A percentile compares a stretch with the other conserved stretches of the same genome.
phyloP scores from a whole-genome alignment of 2,329 filamentous ascomycete species.

The Hypomyces perniciosus region DNA sequence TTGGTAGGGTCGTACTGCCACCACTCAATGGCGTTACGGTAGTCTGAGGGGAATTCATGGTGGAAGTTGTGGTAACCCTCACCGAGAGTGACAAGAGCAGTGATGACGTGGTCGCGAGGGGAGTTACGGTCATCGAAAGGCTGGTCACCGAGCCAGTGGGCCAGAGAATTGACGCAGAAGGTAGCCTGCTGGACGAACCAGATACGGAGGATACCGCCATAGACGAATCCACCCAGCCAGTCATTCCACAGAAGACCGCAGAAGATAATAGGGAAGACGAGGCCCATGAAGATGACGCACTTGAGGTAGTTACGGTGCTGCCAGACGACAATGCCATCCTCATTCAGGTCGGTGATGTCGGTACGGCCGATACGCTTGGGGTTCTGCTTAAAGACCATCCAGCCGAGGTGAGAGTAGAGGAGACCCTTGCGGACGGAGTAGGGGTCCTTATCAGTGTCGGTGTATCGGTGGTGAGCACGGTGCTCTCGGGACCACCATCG shows the following conservation, averaged over 20 bases:
- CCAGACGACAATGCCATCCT: conserved; percentile 78
- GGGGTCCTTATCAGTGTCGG: conserved; percentile 86
- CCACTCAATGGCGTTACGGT: conserved; percentile 88
- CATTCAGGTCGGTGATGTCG: conserved; percentile 83
- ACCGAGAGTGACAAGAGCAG: conserved; percentile 75
- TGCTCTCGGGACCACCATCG: conserved; percentile 87
- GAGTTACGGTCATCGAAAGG: conserved; percentile 91
- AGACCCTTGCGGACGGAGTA: conserved; percentile 88
- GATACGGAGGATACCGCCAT: conserved; percentile 77
- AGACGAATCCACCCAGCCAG: conserved; percentile 76
- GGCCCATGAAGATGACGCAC: conserved; percentile 69
- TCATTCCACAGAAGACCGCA: conserved; percentile 76
- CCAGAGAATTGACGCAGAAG: conserved; percentile 88
- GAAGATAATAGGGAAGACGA: conserved; percentile 69
- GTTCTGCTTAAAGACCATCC: conserved; percentile 94
- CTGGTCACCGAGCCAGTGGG: conserved; percentile 87
- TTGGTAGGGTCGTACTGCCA: conserved; percentile 89
- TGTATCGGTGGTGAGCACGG: conserved; percentile 84
- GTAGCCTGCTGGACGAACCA: conserved; percentile 90
- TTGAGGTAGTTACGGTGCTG: conserved; percentile 85
- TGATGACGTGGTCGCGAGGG: conserved; percentile 81
- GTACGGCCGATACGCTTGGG: conserved; percentile 82
- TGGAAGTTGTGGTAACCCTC: conserved; percentile 96
- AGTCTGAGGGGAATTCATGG: conserved; percentile 89
- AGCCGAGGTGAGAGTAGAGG: conserved; percentile 71